Base-by-base conservation (phyloP, 169 alveolate species). In the Plasmodium vivax region DNA sequence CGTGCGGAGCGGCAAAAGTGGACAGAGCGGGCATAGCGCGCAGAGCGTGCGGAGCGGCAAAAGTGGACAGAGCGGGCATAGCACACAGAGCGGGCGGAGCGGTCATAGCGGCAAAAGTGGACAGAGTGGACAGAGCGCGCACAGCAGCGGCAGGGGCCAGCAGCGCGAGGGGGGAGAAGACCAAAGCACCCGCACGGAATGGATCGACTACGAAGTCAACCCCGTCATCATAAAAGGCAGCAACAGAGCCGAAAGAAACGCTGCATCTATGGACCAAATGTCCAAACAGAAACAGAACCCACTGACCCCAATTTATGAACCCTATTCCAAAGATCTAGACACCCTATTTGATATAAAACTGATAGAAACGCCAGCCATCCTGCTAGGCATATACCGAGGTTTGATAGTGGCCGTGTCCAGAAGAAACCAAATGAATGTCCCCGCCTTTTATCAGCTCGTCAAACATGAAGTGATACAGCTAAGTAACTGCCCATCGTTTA, bases 171-270 rank as follows among this genome's bases (percentile, higher is more conserved):
- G 30, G 72, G 8, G 62, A 77, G 62, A 7, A 32, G 47, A 81
- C 34, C 14, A 81, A 1, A 81, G 47, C 72, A 38, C 7, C 10
- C 51, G 3, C 9, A n/a, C 45, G 1, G 19, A 56, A 30, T 54
- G 56, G 30, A 92, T 92, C n/a, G 95, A 92, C 58, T 92, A 82
- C 74, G 95, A 92, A 92, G 43, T 92, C 34, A 92, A 92, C 41
- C 95, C 95, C 19, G 68, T 75, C 45, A 32, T 92, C 14, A 77
- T 43, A 38, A 81, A 72, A 6, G 94, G 83, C 19, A 90, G 75
- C 27, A 43, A 92, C 9, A 87, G 7, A 36, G 43, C 51, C 19
- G 68, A 43, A 74, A 87, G 43, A 1, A 4, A 38, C 30, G 34
- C 75, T 47, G 10, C 77, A 81, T 72, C 85, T 45, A 83, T 92